These are phyloP conservation scores for Globisporangium ultimum DNA, from an alignment of 352 stramenopile species.

Conservation along the genomic window DNA sequence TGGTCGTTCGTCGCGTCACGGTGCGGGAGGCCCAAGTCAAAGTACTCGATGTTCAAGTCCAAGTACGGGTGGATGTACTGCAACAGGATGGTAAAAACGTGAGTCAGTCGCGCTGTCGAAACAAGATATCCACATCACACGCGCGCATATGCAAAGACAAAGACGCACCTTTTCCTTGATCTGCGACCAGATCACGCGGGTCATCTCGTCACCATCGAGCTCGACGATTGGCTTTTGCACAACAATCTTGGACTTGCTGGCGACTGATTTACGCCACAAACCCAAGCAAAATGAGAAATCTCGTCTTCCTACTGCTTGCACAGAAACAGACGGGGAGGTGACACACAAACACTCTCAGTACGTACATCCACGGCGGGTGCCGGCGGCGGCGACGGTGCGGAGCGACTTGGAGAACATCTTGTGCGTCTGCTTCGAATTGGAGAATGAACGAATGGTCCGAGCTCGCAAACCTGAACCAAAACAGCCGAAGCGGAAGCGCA, in stretches of 20 bases:
- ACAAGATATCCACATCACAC: not conserved
- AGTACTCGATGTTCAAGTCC: slow-evolving; percentile 81
- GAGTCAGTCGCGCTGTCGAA: too few species aligned
- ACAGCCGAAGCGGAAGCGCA: not conserved
- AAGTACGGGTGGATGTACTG: slow-evolving; percentile 72
- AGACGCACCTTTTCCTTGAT: slow-evolving; percentile 43
- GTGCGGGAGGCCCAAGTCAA: slow-evolving; percentile 66
- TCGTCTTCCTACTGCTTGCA: too few species aligned
- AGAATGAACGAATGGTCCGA: slow-evolving; percentile 18
- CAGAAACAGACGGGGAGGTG: too few species aligned
- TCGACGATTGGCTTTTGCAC: slow-evolving; percentile 77
- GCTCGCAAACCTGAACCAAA: not conserved
- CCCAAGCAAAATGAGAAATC: not conserved
- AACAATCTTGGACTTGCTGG: slow-evolving; percentile 59
- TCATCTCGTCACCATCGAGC: slow-evolving; percentile 83
- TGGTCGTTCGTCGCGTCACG: slow-evolving; percentile 76
- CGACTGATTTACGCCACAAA: slow-evolving; percentile 17
- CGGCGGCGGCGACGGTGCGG: slow-evolving; percentile 28
- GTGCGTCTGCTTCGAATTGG: slow-evolving; percentile 33
- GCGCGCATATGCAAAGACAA: not conserved
- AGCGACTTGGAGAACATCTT: slow-evolving; percentile 57
- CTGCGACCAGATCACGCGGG: slow-evolving; percentile 58
- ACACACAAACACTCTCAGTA: not conserved
- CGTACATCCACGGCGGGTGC: slow-evolving; percentile 30
- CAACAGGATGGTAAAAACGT: too few species aligned